Percentiles rank a stretch among this genome's conserved stretches.
Conservation (phyloP, 306 rosid genomes). For the Elaeagnus macrophylla region DNA sequence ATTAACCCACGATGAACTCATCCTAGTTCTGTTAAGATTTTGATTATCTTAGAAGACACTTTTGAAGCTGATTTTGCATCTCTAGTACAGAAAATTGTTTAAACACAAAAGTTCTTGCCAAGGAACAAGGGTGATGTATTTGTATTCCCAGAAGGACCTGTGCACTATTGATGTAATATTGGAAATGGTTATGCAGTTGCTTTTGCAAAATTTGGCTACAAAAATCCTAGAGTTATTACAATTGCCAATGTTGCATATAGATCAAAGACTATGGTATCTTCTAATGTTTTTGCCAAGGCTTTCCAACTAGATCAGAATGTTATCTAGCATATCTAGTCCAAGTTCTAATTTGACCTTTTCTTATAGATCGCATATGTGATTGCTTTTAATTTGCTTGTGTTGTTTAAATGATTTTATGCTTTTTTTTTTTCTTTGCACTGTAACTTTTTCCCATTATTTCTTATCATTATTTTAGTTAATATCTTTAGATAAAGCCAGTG, state of each 20-base stretch:
- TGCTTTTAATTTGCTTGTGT: too few relatives aligned
- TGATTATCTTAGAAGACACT: conserved; percentile 8
- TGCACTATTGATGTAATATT: conserved; percentile 13
- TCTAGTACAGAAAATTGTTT: conserved; percentile 16
- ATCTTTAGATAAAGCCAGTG: too few relatives aligned
- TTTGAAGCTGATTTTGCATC: conserved; percentile 15
- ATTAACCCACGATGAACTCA: conserved; percentile 16
- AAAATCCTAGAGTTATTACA: conserved; percentile 18
- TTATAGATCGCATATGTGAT: too few relatives aligned
- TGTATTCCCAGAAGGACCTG: conserved; percentile 16
- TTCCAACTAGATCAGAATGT: conserved; percentile 6
- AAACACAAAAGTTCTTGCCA: conserved; percentile 2
- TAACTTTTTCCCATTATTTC: too few relatives aligned
- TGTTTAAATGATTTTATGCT: too few relatives aligned
- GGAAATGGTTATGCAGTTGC: conserved; percentile 4
- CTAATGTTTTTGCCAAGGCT: conserved; percentile 11
- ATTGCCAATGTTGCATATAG: conserved; percentile 11
- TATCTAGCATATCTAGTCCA: conserved; percentile 2
- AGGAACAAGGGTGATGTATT: conserved; percentile 19
- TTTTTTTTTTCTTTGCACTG: too few relatives aligned
- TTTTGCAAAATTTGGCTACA: conserved; percentile 17
- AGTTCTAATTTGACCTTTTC: not conserved
- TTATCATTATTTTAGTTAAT: too few relatives aligned
- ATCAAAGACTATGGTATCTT: conserved; percentile 6
- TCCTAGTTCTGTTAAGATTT: conserved; percentile 14